Conservation (phyloP, 768 basidiomycete species). For the Mycena vitilis region DNA sequence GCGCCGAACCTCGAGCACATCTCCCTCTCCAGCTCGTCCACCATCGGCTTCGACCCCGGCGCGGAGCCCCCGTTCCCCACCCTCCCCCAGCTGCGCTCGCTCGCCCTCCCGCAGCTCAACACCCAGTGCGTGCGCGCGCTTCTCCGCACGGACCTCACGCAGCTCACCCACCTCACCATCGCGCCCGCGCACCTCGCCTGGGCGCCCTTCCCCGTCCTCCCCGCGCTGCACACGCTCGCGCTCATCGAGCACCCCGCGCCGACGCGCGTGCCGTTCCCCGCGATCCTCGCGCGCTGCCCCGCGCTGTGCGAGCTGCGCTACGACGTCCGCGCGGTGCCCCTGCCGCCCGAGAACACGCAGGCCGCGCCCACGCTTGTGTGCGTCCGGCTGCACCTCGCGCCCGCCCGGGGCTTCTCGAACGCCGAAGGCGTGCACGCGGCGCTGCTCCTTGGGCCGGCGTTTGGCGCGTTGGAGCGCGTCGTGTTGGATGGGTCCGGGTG, state of each 20-base stretch:
- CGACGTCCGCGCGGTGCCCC: neutral
- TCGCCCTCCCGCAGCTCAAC: neutral
- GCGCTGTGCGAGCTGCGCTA: slow-evolving; percentile 4
- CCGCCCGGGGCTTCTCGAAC: too few relatives aligned
- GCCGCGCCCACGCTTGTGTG: neutral
- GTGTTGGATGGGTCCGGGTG: slow-evolving; percentile 11
- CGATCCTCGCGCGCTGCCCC: slow-evolving; percentile 5
- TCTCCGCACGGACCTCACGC: neutral
- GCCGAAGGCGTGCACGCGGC: neutral
- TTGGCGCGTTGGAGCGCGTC: slow-evolving; percentile 4
- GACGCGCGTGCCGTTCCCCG: slow-evolving; percentile 5
- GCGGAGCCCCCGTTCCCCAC: neutral
- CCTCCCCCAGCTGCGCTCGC: slow-evolving; percentile 11
- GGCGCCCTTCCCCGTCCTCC: neutral
- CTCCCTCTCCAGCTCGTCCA: slow-evolving; percentile 4
- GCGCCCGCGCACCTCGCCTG: neutral
- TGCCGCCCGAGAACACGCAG: neutral
- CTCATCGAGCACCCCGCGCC: neutral
- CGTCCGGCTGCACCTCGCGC: neutral
- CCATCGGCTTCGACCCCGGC: neutral
- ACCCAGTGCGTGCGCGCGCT: neutral
- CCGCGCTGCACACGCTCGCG: neutral
- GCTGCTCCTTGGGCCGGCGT: neutral
- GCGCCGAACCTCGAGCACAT: slow-evolving; percentile 25
- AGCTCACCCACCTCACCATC: slow-evolving; percentile 12